Evolutionary conservation across 202 grass and related monocot species (phyloP), one percentile per base, ranked within the genome.

Genomic region (Carex arenaria): DNA sequence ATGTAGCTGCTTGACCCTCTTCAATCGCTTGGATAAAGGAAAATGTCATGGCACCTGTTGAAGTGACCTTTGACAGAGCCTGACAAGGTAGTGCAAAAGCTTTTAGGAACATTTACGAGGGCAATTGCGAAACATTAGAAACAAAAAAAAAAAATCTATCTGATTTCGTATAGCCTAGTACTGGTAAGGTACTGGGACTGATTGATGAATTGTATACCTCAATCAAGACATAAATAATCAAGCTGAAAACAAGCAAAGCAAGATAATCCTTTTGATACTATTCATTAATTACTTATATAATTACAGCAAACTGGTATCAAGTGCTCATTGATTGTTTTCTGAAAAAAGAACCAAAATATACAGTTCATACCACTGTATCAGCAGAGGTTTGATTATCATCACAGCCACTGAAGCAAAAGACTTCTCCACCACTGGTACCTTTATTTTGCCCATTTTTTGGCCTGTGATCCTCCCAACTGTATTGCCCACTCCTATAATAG

Each of bases 21-120:
- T 86, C 88, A 20, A 89, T 86, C 4, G 88, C 88, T 76, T 86
- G 84, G 54, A 89, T 89, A 61, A 89, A 89, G 11, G 83, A 86
- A 60, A 63, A 89, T n/a, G 88, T 89, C 88, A 89, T 89, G 36
- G 84, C 84, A 4, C 88, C 88, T 5, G 88, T 86, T 23, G 80
- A 64, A 68, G 88, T 84, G 34, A 77, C 69, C 80, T 71, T 86
- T 34, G 88, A 84, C 23, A 89, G 34, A 80, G 84, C 88, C 88
- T 89, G 59, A 43, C 43, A 49, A 63, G 18, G 53, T 59, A 78
- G 60, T 19, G 12, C 53, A 60, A 60, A 57, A 77, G 49, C 7
- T 19, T 77, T 57, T 38, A 78, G 11, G 51, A 78, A 20, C 14
- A 57, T 19, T 56, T 54, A 59, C 60, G 9, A 32, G 4, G 15